These are phyloP conservation scores for Reticulascus tulasneorum DNA, from an alignment of 2,329 filamentous ascomycete species.

Conservation along the genomic window DNA sequence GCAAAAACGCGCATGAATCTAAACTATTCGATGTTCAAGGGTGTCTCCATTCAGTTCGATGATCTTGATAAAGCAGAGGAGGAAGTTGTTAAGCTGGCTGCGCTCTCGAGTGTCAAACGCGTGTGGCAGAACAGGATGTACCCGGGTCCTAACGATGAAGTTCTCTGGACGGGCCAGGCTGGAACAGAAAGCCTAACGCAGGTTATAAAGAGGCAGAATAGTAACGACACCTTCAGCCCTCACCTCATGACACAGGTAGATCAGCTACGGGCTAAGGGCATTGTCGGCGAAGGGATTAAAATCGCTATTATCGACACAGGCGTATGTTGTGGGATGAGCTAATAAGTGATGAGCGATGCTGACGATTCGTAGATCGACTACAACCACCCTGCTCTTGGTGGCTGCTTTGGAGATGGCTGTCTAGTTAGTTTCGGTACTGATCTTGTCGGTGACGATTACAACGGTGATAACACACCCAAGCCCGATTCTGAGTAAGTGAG, in stretches of 20 bases:
- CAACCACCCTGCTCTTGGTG: slow-evolving; percentile 58
- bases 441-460: slow-evolving; percentile 52
- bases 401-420: slow-evolving; percentile 57
- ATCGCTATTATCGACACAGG: slow-evolving; percentile 52
- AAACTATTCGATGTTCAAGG: slow-evolving; percentile 20
- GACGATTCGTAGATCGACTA: slow-evolving; percentile 50
- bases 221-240: slow-evolving; percentile 32
- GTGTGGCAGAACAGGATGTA: slow-evolving; percentile 46
- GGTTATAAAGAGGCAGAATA: slow-evolving; percentile 26
- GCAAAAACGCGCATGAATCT: slow-evolving; percentile 24
- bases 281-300: slow-evolving; percentile 48
- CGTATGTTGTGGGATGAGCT: slow-evolving; percentile 33
- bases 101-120: slow-evolving; percentile 41
- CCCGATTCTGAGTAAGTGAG: slow-evolving; percentile 43
- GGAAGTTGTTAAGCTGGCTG: slow-evolving; percentile 34
- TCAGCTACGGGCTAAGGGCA: slow-evolving; percentile 43
- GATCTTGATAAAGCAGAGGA: slow-evolving; percentile 40
- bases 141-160: slow-evolving; percentile 37
- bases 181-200: slow-evolving; percentile 18
- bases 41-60: slow-evolving; percentile 19
- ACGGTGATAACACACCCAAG: slow-evolving; percentile 29
- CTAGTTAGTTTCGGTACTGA: slow-evolving; percentile 55
- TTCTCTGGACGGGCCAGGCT: slow-evolving; percentile 38
- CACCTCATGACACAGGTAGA: slow-evolving; percentile 56
- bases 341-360: background rate